A percentile compares a stretch with the other conserved stretches of the same genome.
Conservation (phyloP, 2,329 filamentous ascomycete species). For the Hypomyces rosellus region DNA sequence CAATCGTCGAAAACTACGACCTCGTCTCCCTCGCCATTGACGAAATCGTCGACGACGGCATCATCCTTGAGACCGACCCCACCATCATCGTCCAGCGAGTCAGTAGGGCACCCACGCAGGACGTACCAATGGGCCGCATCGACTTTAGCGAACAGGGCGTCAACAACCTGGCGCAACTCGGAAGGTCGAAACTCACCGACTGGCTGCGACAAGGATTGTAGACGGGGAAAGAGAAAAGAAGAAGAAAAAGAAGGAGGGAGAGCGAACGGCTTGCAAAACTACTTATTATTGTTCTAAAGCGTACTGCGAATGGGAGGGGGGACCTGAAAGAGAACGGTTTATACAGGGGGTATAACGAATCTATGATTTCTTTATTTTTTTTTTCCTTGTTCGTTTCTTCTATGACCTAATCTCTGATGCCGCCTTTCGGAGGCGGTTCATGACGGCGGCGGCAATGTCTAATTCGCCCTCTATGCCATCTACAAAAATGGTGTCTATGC, state of each 20-base stretch:
- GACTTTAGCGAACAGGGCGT: slow-evolving; percentile 94
- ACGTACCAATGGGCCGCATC: slow-evolving; percentile 88
- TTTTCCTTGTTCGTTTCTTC: slow-evolving; percentile 26
- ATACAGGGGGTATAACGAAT: slow-evolving; percentile 13
- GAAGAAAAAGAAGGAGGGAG: not conserved
- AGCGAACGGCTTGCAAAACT: slow-evolving; percentile 1
- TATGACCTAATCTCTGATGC: slow-evolving; percentile 54
- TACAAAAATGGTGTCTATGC: slow-evolving; percentile 79
- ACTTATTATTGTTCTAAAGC: slow-evolving; percentile 5
- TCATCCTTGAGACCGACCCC: slow-evolving; percentile 95
- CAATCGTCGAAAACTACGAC: slow-evolving; percentile 98
- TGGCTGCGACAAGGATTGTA: slow-evolving; percentile 79
- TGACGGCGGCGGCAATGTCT: slow-evolving; percentile 79
- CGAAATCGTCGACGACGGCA: slow-evolving; percentile 91
- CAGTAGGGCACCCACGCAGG: slow-evolving; percentile 83
- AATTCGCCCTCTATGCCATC: slow-evolving; percentile 78
- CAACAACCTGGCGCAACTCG: slow-evolving; percentile 88
- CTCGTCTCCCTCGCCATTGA: slow-evolving; percentile 89
- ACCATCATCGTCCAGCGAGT: slow-evolving; percentile 89
- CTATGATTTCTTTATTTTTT: slow-evolving; percentile 13
- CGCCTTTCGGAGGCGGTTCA: slow-evolving; percentile 77
- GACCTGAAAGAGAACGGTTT: slow-evolving; percentile 4
- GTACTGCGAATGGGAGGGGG: slow-evolving; percentile 4
- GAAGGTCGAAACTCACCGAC: slow-evolving; percentile 85
- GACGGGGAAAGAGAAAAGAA: slow-evolving; percentile 18